Evolutionary conservation across 1,284 basidiomycete species (phyloP), one percentile per base, ranked within the genome.

Genomic region (Cryptococcus sp.): DNA sequence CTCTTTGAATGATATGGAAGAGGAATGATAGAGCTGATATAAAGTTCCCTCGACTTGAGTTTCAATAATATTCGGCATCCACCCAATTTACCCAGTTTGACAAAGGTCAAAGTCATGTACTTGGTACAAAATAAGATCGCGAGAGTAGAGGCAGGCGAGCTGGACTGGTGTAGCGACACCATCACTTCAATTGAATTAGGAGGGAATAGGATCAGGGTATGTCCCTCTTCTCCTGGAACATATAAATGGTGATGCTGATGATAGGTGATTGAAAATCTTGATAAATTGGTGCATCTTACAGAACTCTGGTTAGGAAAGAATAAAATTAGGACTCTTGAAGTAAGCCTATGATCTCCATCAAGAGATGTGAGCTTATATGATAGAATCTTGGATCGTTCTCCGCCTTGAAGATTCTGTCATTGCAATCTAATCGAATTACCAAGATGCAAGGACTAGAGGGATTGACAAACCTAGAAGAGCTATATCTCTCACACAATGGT

Each of bases 271-370:
- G 91, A 98, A 70, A 86, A 88, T 49, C 74, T 96, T 11, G 88
- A 88, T n/a, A 80, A 82, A 7, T 78, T 96, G 41, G 81, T 83
- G 0, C 87, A 87, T 55, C 77, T 98, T 9, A 88, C 92, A 59
- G 92, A 98, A 63, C 78, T 98, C 1, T 98, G 94, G 92, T 76
- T 98, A 3, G 94, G 94, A 10, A 98, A 98, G 79, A 98, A 98
- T 75, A 97, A 98, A 77, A 91, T 98, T 56, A 77, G 85, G 3
- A 85, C 83, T 69, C 79, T 98, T 1, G 86, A 94, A 78, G 90
- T 87, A 55, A 34, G 72, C 32, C 32, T 36, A 32, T 28, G 23
- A 40, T 61, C 14, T 19, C 40, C 28, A 50, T 31, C n/a, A 37
- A n/a, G 39, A 14, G n/a, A 36, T 36, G 11, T 36, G 11, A 36